Evolutionary conservation across 2,329 filamentous ascomycete species (phyloP), one percentile per base, ranked within the genome.

Genomic region (Phyllosticta capitalensis): DNA sequence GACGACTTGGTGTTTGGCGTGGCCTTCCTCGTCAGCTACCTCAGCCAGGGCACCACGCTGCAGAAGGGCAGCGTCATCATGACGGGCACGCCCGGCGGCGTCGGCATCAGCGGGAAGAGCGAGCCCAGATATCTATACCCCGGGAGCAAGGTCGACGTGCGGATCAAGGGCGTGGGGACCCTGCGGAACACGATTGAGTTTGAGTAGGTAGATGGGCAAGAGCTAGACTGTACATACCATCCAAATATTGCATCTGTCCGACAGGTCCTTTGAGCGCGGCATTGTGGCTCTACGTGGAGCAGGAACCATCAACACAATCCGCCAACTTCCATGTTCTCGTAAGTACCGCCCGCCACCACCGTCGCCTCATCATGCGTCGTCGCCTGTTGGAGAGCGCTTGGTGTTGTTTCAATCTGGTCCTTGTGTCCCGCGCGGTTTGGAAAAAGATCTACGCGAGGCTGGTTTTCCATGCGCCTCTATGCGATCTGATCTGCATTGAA

Each of bases 1-100:
- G 58, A 74, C 3, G 77, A 76, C 73, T 74, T 66, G 77, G 81
- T 67, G 61, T 81, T 81, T 64, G 73, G 72, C 48, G 74, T 79
- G 7, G 74, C 73, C 1, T 68, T 75, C 59, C 71, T 76, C 2
- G 71, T 81, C n/a, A 68, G 73, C 3, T 81, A 78, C 64, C 68
- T 79, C 53, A 78, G 74, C 22, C 74, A 75, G 63, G 74, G 74
- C 17, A 74, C 68, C 21, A 72, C 78, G 48, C 62, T 80, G 65
- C 73, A 77, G 67, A 75, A 72, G 61, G 78, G 78, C 0, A 78
- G 73, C 14, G 70, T 79, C 22, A 74, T 80, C 45, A 79, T 80
- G 77, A 80, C 78, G 7, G 78, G 78, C 0, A 80, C 78, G 3
- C 53, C 55, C 17, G 28, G 21, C 49, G 71, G 71, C 0, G 68